Conservation (phyloP, 768 basidiomycete species). For the Candolleomyces eurysporus region DNA sequence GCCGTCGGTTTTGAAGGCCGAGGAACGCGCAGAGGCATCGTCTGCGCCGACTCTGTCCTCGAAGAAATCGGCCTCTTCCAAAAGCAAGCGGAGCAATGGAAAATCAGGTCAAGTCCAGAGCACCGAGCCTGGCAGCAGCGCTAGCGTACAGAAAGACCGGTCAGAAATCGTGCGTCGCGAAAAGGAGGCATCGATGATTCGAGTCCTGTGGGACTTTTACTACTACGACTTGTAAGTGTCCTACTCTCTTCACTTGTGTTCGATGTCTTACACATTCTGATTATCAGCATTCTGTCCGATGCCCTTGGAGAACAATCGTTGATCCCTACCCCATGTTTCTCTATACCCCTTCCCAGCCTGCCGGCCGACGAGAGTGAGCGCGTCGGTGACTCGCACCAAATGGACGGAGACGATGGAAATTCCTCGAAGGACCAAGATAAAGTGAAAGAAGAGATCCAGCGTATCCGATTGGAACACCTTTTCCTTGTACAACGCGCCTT, state of each 20-base stretch:
- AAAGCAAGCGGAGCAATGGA: background rate
- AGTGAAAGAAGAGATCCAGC: background rate
- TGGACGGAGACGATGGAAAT: slow-evolving; percentile 24
- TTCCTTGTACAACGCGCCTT: background rate
- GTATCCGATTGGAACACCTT: background rate
- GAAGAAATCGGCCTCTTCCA: background rate
- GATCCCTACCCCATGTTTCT: background rate
- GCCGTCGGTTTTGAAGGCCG: background rate
- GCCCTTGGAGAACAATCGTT: background rate
- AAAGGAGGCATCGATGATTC: background rate
- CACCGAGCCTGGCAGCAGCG: background rate
- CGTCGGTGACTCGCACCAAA: background rate
- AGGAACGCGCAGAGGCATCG: background rate
- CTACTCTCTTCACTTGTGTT: background rate
- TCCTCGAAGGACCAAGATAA: background rate
- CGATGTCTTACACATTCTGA: background rate
- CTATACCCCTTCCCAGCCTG: background rate
- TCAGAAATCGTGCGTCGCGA: background rate
- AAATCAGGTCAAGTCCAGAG: background rate
- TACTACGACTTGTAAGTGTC: background rate
- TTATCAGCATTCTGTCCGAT: background rate
- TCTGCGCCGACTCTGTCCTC: no score
- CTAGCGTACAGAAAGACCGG: background rate
- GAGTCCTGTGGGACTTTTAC: background rate
- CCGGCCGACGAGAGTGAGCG: background rate